Conservation (phyloP, 2,329 filamentous ascomycete species). For the Talaromyces albobiverticillius region DNA sequence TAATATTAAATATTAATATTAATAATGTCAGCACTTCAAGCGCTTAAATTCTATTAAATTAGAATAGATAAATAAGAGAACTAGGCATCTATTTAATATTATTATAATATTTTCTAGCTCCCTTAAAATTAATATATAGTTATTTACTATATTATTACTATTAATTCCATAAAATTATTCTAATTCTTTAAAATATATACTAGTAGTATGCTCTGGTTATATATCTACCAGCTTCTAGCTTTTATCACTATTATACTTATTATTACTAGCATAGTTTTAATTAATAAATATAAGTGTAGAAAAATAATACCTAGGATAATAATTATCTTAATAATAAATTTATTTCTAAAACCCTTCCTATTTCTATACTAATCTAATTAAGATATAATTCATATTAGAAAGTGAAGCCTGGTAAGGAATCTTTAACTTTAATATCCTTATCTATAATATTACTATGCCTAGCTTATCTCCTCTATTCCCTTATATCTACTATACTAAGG, state of each 20-base stretch:
- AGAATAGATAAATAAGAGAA: no score
- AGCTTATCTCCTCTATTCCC: slow-evolving; percentile 66
- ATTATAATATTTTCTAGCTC: no score
- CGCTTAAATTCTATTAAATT: no score
- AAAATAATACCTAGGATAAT: slow-evolving; percentile 40
- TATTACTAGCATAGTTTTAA: neutral
- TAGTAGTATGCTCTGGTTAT: neutral
- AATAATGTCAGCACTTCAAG: no score
- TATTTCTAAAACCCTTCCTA: no score
- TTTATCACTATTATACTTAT: neutral
- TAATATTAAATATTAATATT: no score
- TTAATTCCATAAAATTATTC: no score
- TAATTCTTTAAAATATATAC: no score
- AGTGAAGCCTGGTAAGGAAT: slow-evolving; percentile 60
- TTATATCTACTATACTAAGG: slow-evolving; percentile 60
- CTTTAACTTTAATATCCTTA: slow-evolving; percentile 56
- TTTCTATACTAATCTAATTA: no score
- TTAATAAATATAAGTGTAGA: slow-evolving; percentile 5
- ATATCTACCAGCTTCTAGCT: neutral
- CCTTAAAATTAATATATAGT: no score
- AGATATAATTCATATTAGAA: slow-evolving; percentile 63
- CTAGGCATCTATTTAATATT: no score
- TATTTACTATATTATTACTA: no score
- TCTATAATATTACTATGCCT: slow-evolving; percentile 56
- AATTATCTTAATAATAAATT: slow-evolving; percentile 40